Conservation (phyloP, 257 asterid genomes). For the Paulownia fortunei region DNA sequence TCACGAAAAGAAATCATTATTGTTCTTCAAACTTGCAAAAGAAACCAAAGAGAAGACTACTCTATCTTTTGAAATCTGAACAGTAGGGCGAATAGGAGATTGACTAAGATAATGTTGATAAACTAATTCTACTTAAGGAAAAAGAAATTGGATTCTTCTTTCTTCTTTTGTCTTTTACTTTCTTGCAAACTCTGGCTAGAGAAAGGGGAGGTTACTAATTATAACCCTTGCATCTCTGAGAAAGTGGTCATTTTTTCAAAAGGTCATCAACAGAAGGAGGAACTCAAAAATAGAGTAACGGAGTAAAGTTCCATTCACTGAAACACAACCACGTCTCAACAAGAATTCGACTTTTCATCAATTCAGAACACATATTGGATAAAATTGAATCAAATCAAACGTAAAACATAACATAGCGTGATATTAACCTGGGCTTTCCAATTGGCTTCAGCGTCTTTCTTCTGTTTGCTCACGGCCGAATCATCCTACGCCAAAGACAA, state of each 20-base stretch:
- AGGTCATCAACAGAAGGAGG: not conserved
- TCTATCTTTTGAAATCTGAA: not conserved
- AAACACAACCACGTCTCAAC: not conserved
- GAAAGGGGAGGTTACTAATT: no score
- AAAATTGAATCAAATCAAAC: conserved; percentile 7
- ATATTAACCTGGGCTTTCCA: conserved; percentile 64
- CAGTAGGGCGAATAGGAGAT: no score
- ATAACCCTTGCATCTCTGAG: not conserved
- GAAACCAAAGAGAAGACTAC: not conserved
- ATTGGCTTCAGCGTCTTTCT: conserved; percentile 71
- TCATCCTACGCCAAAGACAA: conserved; percentile 47
- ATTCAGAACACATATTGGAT: not conserved
- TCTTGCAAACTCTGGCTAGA: no score
- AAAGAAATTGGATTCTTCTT: no score
- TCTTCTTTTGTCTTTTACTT: no score
- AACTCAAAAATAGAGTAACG: not conserved
- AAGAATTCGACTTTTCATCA: not conserved
- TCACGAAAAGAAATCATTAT: not conserved
- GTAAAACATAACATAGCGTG: not conserved
- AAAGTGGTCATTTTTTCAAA: not conserved
- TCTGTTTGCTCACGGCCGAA: no score
- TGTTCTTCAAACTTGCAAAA: not conserved
- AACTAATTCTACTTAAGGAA: no score
- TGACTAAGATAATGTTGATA: no score
- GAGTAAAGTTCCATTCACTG: not conserved